Evolutionary conservation across 2,329 filamentous ascomycete species (phyloP), one percentile per base, ranked within the genome.

Genomic region (Aspergillus hiratsukae): DNA sequence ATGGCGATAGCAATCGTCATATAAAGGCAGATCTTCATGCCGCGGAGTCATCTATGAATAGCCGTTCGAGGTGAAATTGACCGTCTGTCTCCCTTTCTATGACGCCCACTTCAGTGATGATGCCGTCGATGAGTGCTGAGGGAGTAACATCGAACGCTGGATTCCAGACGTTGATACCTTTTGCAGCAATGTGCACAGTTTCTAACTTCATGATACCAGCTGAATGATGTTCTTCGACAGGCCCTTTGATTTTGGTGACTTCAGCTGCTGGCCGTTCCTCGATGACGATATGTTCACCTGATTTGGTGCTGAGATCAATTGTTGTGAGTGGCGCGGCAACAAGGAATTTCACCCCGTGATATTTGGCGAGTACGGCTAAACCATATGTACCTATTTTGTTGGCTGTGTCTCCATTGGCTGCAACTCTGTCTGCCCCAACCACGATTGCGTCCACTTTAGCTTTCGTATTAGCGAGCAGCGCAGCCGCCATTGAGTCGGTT

Each of bases 361-460:
- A 81, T 62, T 83, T 87, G 23, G 94, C 94, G 29, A 96, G 81
- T n/a, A 97, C 91, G 3, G 94, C 91, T 3, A 99, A 82, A 54
- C 87, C 83, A 72, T 99, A 97, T 0, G 94, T 99, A 52, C 94
- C 94, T 59, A 99, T 95, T 79, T 99, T 99, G 79, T 99, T 99
- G 55, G 94, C 94, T 0, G 94, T 97, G 76, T 99, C 94, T 29
- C 94, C 94, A 67, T 99, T 99, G 51, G 91, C 89, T 31, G 93
- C 94, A 14, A 99, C 94, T 55, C 94, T 86, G 72, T 99, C 94
- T 2, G 94, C 94, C 28, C 94, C 94, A 0, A 99, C 94, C 29
- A 99, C 87, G 52, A 99, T 90, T 5, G 91, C 93, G 5, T 85
- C 83, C 58, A 99, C 89, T 66, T 87, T 86, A 68, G 86, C 81